Evolutionary conservation across 495 filamentous ascomycete genomes (phyloP).

Genomic region (Penicillium diatomitis): DNA sequence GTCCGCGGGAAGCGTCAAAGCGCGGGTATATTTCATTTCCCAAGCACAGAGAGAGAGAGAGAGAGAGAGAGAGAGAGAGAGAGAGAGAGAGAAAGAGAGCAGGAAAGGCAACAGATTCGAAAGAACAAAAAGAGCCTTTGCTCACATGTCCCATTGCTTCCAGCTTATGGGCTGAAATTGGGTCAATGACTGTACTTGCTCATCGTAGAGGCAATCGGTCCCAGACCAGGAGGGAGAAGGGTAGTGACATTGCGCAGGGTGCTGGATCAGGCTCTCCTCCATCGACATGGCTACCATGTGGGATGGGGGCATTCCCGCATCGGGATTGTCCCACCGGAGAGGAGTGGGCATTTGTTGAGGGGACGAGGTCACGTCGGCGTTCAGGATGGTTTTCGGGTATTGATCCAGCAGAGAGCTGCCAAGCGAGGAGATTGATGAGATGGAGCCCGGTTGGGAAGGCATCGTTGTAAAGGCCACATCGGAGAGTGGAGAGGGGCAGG

Average conservation of each 20-base stretch:
- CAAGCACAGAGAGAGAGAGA: too few species aligned
- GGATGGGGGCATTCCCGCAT: slow-evolving; percentile 18
- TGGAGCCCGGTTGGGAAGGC: slow-evolving; percentile 27
- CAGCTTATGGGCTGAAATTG: slow-evolving; percentile 24
- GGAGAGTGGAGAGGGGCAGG: slow-evolving; percentile 35
- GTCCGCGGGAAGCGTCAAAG: too few species aligned
- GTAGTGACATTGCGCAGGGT: slow-evolving; percentile 33
- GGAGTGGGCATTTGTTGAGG: slow-evolving; percentile 28
- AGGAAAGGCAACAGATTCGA: too few species aligned
- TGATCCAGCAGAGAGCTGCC: slow-evolving; percentile 27
- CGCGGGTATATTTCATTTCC: too few species aligned
- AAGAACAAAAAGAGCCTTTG: not conserved
- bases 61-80: too few species aligned
- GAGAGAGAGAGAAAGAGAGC: too few species aligned
- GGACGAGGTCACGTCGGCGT: slow-evolving; percentile 28
- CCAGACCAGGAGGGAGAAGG: slow-evolving; percentile 35
- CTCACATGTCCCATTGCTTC: slow-evolving; percentile 27
- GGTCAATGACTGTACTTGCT: slow-evolving; percentile 20
- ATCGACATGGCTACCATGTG: slow-evolving; percentile 29
- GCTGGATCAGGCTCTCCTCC: slow-evolving; percentile 28
- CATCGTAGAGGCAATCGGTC: slow-evolving; percentile 32
- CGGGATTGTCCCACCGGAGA: slow-evolving; percentile 27
- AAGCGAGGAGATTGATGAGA: slow-evolving; percentile 30
- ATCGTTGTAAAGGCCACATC: slow-evolving; percentile 27
- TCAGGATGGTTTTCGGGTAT: slow-evolving; percentile 27